These are phyloP conservation scores for Stylonectria norvegica DNA, from an alignment of 2,329 filamentous ascomycete species.

Conservation along the genomic window DNA sequence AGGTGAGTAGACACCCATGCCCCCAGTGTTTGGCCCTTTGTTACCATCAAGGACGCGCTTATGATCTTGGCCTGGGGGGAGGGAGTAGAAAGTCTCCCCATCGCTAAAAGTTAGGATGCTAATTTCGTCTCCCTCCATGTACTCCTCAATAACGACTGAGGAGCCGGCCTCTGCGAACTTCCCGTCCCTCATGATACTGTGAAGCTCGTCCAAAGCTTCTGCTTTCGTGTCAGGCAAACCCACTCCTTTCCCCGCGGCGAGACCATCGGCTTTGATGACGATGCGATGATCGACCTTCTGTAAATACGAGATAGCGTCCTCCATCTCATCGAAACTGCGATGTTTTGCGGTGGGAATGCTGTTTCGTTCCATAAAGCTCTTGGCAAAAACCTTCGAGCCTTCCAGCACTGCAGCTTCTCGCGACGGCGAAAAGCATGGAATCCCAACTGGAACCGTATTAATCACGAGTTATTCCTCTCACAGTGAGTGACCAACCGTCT, in stretches of 20 bases:
- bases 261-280: conserved; percentile 72
- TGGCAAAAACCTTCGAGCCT: conserved; percentile 74
- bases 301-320: conserved; percentile 58
- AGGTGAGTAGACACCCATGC: conserved; percentile 72
- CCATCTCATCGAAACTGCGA: conserved; percentile 63
- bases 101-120: conserved; percentile 67
- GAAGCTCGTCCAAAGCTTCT: conserved; percentile 61
- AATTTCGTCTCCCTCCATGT: conserved; percentile 65
- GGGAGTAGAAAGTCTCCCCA: conserved; percentile 59
- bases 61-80: conserved; percentile 70
- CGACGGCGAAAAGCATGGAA: conserved; percentile 66
- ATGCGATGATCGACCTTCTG: conserved; percentile 55
- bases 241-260: conserved; percentile 71
- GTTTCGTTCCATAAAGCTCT: conserved; percentile 74
- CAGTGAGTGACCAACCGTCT: conserved; percentile 38
- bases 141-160: conserved; percentile 71
- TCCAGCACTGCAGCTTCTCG: conserved; percentile 69
- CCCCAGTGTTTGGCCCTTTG: conserved; percentile 67
- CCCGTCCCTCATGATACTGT: conserved; percentile 64
- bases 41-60: conserved; percentile 68
- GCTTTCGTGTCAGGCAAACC: conserved; percentile 40
- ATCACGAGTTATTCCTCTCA: too few relatives aligned
- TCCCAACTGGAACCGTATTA: conserved; percentile 40
- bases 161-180: conserved; percentile 65
- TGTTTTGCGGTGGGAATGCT: conserved; percentile 72